phyloP scores from a whole-genome alignment of 2,329 filamentous ascomycete genomes.

The Aspergillus spinulosporus region DNA sequence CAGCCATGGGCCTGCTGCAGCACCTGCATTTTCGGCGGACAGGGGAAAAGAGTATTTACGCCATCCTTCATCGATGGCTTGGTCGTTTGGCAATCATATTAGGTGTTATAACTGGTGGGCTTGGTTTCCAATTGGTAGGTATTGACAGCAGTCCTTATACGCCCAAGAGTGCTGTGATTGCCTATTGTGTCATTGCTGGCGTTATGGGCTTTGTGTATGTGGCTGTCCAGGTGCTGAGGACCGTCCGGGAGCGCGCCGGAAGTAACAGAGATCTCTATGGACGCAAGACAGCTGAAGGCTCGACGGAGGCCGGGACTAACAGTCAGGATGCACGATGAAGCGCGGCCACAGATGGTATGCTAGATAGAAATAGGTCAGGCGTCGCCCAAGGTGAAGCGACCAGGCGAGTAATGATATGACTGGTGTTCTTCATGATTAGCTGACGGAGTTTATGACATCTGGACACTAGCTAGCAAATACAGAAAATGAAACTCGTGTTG shows the following conservation, averaged over 20 bases:
- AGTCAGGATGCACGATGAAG: conserved; percentile 1
- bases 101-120: conserved; percentile 59
- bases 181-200: conserved; percentile 17
- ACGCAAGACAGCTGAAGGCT: not conserved
- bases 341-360: not conserved
- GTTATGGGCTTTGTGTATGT: conserved; percentile 12
- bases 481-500: too few relatives aligned
- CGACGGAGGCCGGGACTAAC: not conserved
- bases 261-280: not conserved
- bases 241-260: not conserved
- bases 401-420: too few relatives aligned
- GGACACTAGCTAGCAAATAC: too few relatives aligned
- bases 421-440: too few relatives aligned
- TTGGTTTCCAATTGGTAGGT: conserved; percentile 53
- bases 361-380: not conserved
- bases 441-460: too few relatives aligned
- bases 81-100: conserved; percentile 53
- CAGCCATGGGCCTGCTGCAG: conserved; percentile 53
- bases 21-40: conserved; percentile 53
- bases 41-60: conserved; percentile 47
- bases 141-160: conserved; percentile 6
- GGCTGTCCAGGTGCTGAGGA: not conserved
- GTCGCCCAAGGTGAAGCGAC: too few relatives aligned
- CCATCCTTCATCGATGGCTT: conserved; percentile 57
- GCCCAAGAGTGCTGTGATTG: conserved; percentile 15